Evolutionary conservation across 768 basidiomycete genomes (phyloP).

Genomic region (Trametes punicea): DNA sequence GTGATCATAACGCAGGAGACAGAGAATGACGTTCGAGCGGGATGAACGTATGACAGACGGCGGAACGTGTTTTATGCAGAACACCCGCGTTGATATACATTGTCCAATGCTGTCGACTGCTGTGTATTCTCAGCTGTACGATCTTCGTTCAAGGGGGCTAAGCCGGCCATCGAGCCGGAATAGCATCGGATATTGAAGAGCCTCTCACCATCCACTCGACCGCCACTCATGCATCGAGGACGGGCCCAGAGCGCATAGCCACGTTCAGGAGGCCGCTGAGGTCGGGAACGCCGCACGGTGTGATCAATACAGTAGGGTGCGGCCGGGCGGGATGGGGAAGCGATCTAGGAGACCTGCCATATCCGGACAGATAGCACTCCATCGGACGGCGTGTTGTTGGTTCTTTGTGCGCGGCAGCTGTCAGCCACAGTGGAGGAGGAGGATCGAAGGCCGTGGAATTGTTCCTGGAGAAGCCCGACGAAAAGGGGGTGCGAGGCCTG

Average conservation of each 20-base stretch:
- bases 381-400: neutral
- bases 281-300: neutral
- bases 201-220: neutral
- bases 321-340: neutral
- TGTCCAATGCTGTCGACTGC: neutral
- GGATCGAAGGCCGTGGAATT: neutral
- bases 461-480: neutral
- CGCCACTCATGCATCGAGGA: neutral
- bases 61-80: neutral
- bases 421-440: neutral
- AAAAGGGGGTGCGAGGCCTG: neutral
- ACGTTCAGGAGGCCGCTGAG: neutral
- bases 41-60: neutral
- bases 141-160: neutral
- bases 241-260: neutral
- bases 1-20: neutral
- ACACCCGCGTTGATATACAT: neutral
- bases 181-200: neutral
- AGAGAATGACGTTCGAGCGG: neutral
- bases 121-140: neutral
- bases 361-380: neutral
- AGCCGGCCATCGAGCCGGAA: neutral
- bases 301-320: neutral
- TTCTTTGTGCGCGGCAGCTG: neutral
- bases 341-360: constrained; percentile 8